These are phyloP conservation scores for Colletotrichum lindemuthianum DNA, from an alignment of 2,329 filamentous ascomycete species.

Conservation along the genomic window DNA sequence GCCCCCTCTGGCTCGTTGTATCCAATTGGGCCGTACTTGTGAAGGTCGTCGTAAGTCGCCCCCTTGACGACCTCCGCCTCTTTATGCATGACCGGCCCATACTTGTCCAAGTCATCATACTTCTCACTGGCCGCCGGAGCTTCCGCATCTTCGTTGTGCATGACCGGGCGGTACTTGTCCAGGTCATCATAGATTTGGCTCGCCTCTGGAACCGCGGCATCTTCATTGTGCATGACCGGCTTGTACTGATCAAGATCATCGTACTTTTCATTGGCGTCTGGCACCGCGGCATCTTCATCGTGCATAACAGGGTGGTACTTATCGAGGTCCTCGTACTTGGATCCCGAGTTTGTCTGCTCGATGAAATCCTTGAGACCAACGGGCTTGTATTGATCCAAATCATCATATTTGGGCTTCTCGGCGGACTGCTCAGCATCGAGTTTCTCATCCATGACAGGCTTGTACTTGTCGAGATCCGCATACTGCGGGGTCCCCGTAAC, in stretches of 20 bases:
- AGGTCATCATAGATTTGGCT: constrained; percentile 47
- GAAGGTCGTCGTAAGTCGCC: constrained; percentile 52
- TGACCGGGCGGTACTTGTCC: constrained; percentile 44
- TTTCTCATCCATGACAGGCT: constrained; percentile 45
- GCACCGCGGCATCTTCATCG: neutral
- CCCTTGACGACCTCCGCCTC: constrained; percentile 51
- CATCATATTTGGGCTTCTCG: constrained; percentile 47
- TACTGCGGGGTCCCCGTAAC: constrained; percentile 30
- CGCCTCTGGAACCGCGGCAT: too few relatives aligned
- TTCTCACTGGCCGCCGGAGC: constrained; percentile 28
- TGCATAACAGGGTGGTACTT: constrained; percentile 41
- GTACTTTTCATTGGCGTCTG: constrained; percentile 40
- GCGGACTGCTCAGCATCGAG: constrained; percentile 37
- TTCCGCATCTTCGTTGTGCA: constrained; percentile 47
- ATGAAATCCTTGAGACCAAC: constrained; percentile 36
- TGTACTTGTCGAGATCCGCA: constrained; percentile 48
- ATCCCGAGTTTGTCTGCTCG: constrained; percentile 1
- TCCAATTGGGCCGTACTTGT: constrained; percentile 47
- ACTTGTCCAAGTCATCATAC: constrained; percentile 37
- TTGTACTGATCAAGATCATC: constrained; percentile 54
- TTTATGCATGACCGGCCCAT: constrained; percentile 41
- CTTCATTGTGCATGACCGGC: constrained; percentile 48
- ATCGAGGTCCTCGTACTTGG: constrained; percentile 48
- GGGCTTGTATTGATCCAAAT: constrained; percentile 53
- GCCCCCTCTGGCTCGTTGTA: constrained; percentile 52